These are phyloP conservation scores for Hippophae tibetana DNA, from an alignment of 306 rosid genomes.

Conservation along the genomic window DNA sequence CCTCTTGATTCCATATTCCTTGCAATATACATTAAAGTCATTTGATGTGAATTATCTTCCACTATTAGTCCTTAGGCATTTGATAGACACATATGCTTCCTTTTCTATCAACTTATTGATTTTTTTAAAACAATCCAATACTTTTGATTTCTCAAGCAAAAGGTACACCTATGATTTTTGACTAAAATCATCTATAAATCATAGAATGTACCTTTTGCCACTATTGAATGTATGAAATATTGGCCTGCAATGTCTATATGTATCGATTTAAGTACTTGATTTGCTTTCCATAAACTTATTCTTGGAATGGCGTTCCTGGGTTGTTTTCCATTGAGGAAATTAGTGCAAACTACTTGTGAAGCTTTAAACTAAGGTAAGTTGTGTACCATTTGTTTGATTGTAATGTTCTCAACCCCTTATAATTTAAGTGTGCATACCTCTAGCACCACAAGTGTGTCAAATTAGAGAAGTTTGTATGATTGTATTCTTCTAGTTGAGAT, in stretches of 20 bases:
- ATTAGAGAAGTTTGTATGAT: no score
- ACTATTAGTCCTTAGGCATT: conserved; percentile 1
- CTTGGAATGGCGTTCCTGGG: background rate
- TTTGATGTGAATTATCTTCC: background rate
- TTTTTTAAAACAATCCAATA: background rate
- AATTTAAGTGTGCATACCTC: no score
- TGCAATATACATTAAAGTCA: background rate
- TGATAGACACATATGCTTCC: background rate
- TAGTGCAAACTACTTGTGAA: background rate
- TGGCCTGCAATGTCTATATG: conserved; percentile 1
- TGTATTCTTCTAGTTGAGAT: background rate
- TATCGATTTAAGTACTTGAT: background rate
- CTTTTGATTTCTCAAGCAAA: conserved; percentile 4
- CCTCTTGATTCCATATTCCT: conserved; percentile 12
- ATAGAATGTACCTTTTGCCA: conserved; percentile 2
- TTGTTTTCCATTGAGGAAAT: conserved; percentile 4
- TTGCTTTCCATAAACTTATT: conserved; percentile 7
- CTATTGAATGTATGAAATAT: background rate
- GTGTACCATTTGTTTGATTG: no score
- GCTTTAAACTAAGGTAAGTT: background rate
- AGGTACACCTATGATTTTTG: conserved; percentile 4
- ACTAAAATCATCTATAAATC: background rate
- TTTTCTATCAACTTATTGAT: conserved; percentile 3
- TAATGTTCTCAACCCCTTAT: no score
- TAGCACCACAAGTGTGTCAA: no score